Percentiles rank a stretch among this genome's conserved stretches.
These are phyloP conservation scores for Eucalyptus curtisii DNA, from an alignment of 345 rosid species.

Conservation along the genomic window DNA sequence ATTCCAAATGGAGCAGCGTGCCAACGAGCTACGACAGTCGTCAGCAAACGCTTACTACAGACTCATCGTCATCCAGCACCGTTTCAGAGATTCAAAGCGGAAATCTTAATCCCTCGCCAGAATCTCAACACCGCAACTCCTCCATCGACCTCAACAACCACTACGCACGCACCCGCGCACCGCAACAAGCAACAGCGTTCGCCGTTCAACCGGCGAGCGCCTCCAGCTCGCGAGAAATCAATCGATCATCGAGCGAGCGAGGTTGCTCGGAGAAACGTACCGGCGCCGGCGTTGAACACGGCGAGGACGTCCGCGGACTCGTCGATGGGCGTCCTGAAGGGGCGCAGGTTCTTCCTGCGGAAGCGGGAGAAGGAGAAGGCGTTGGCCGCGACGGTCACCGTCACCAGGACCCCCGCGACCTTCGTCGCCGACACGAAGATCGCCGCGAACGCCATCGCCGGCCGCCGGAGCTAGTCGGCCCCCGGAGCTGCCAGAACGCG, in stretches of 20 bases:
- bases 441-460: conserved; percentile 23
- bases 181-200: background rate
- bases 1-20: background rate
- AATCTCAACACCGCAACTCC: background rate
- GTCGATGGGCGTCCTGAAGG: conserved; percentile 58
- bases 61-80: background rate
- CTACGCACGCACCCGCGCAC: background rate
- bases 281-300: conserved; percentile 34
- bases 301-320: conserved; percentile 71
- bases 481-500: background rate
- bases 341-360: conserved; percentile 39
- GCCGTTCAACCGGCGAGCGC: background rate
- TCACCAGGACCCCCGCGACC: conserved; percentile 55
- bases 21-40: background rate
- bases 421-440: conserved; percentile 47
- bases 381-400: conserved; percentile 65
- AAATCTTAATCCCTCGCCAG: background rate
- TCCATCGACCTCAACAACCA: background rate
- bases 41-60: background rate
- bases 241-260: background rate
- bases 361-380: conserved; percentile 63
- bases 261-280: background rate
- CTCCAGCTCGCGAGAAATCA: background rate
- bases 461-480: background rate
- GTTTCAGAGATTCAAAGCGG: background rate